These are phyloP conservation scores for Candida tammaniensis DNA, from an alignment of 805 yeast species.

Conservation along the genomic window DNA sequence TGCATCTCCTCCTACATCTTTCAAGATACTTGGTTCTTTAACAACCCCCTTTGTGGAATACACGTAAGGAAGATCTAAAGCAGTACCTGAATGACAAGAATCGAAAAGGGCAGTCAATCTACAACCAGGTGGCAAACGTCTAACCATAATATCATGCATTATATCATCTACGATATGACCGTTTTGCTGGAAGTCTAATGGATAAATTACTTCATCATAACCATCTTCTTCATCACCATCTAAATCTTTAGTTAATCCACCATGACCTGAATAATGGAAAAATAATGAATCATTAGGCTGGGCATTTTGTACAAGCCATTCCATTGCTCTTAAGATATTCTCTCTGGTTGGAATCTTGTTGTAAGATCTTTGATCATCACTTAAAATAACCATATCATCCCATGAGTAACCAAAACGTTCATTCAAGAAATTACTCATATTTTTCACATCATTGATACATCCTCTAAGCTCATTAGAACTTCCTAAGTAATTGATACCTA, in stretches of 20 bases:
- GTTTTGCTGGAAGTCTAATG: slow-evolving; percentile 30
- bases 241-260: slow-evolving; percentile 33
- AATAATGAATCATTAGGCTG: slow-evolving; percentile 38
- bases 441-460: slow-evolving; percentile 39
- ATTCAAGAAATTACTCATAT: slow-evolving; percentile 31
- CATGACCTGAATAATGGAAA: slow-evolving; percentile 41
- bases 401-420: slow-evolving; percentile 28
- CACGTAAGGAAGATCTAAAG: slow-evolving; percentile 38
- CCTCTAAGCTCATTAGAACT: slow-evolving; percentile 30
- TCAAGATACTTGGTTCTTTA: slow-evolving; percentile 35
- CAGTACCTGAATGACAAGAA: slow-evolving; percentile 41
- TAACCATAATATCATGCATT: slow-evolving; percentile 40
- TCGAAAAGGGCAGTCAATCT: slow-evolving; percentile 37
- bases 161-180: slow-evolving; percentile 37
- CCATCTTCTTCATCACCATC: slow-evolving; percentile 40
- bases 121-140: slow-evolving; percentile 34
- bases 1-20: slow-evolving; percentile 37
- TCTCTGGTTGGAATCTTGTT: slow-evolving; percentile 32
- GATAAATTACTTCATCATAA: slow-evolving; percentile 35
- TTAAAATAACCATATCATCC: slow-evolving; percentile 38
- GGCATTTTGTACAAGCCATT: slow-evolving; percentile 37
- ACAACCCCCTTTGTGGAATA: slow-evolving; percentile 40
- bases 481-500: slow-evolving; percentile 36
- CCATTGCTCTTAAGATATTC: slow-evolving; percentile 38
- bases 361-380: slow-evolving; percentile 32